phyloP scores from a whole-genome alignment of 345 rosid genomes.

The Heritiera littoralis region DNA sequence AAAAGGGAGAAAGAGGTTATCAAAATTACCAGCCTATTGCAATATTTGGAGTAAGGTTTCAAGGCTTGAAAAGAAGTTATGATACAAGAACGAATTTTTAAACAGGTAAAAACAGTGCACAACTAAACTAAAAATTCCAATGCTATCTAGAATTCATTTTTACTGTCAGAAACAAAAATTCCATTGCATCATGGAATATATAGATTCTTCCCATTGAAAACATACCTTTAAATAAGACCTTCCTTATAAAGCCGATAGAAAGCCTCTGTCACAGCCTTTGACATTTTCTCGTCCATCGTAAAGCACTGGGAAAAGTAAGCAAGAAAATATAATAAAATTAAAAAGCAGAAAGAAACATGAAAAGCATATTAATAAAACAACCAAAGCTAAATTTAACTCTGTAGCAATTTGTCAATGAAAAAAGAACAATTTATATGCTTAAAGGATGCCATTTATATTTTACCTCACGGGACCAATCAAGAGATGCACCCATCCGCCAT shows the following conservation, averaged over 20 bases:
- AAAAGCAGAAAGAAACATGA: conserved; percentile 5
- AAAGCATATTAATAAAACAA: conserved; percentile 14
- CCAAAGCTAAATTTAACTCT: not conserved
- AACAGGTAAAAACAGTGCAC: not conserved
- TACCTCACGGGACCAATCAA: conserved; percentile 99
- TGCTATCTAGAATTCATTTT: not conserved
- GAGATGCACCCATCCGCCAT: conserved; percentile 87
- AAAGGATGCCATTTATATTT: conserved; percentile 12
- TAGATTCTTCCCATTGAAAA: not conserved
- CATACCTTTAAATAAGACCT: conserved; percentile 85
- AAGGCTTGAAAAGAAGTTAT: not conserved
- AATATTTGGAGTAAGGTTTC: not conserved
- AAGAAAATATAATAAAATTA: not conserved
- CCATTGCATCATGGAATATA: not conserved
- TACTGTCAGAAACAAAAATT: not conserved
- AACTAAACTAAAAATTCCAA: not conserved
- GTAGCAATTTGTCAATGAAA: not conserved
- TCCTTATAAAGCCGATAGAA: conserved; percentile 71
- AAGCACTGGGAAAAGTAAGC: conserved; percentile 56
- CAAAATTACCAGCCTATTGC: not conserved
- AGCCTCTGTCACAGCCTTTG: conserved; percentile 86
- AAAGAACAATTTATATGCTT: not conserved
- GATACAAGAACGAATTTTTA: not conserved
- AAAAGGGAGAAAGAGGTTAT: not conserved
- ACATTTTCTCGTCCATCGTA: conserved; percentile 92